These are phyloP conservation scores for Brasilioporus rufonigricans DNA, from an alignment of 768 basidiomycete genomes.

Conservation along the genomic window DNA sequence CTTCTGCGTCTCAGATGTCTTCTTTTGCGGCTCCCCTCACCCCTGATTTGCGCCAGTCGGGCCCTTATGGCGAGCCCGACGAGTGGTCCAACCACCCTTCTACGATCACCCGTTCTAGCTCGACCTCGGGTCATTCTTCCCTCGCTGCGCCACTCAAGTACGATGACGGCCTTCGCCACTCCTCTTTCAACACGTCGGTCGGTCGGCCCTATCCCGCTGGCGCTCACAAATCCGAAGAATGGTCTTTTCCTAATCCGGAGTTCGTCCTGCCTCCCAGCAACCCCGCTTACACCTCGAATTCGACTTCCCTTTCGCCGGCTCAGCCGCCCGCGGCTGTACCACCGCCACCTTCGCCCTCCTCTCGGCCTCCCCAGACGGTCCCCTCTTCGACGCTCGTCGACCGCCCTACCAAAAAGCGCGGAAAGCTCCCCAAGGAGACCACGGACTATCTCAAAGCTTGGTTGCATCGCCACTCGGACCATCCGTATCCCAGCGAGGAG, in stretches of 20 bases:
- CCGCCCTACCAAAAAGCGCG: conserved; percentile 77
- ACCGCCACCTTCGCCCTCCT: conserved; percentile 41
- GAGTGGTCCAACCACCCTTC: conserved; percentile 56
- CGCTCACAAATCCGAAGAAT: conserved; percentile 63
- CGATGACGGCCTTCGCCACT: conserved; percentile 68
- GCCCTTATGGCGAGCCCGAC: conserved; percentile 44
- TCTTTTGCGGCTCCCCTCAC: conserved; percentile 47
- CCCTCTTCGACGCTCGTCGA: conserved; percentile 63
- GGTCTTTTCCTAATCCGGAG: conserved; percentile 64
- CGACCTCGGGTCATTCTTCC: conserved; percentile 57
- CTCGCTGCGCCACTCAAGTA: conserved; percentile 55
- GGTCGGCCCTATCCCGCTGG: conserved; percentile 45
- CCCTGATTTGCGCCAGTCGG: conserved; percentile 46
- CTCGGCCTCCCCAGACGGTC: conserved; percentile 52
- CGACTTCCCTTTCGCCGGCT: conserved; percentile 43
- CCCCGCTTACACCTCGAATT: conserved; percentile 24
- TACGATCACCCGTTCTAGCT: conserved; percentile 64
- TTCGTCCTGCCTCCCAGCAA: conserved; percentile 43
- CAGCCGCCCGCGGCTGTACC: conserved; percentile 35
- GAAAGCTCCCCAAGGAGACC: conserved; percentile 87
- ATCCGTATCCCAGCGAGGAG: conserved; percentile 86
- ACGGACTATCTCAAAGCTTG: conserved; percentile 88
- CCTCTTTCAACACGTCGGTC: conserved; percentile 60
- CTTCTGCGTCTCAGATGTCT: conserved; percentile 50
- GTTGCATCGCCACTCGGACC: conserved; percentile 85